Evolutionary conservation across 352 stramenopile genomes (phyloP).

Genomic region (Phytophthora palmivora): DNA sequence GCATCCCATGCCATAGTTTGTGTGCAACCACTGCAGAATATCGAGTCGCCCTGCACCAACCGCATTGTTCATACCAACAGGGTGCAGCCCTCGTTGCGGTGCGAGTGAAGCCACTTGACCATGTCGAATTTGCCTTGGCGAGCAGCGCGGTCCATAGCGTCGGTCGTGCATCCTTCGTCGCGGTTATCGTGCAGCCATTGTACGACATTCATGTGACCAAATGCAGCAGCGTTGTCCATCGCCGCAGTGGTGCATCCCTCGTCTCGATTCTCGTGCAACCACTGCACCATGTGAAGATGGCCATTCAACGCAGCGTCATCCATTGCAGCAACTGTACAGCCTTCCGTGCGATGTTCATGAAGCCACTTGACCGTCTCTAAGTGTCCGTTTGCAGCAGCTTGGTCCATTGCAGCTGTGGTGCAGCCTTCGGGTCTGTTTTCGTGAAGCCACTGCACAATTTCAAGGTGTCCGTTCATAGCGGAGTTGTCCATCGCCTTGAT

Average conservation of each 20-base stretch:
- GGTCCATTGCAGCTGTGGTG: constrained; percentile 27
- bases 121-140: constrained; percentile 42
- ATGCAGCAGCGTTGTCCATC: constrained; percentile 28
- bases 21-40: constrained; percentile 39
- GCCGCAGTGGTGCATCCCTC: constrained; percentile 26
- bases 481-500: constrained; percentile 39
- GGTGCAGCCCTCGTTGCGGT: constrained; percentile 37
- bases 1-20: constrained; percentile 25
- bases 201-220: constrained; percentile 39
- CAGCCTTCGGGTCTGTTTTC: constrained; percentile 26
- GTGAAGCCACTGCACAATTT: constrained; percentile 42
- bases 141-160: constrained; percentile 43
- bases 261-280: constrained; percentile 17
- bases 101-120: constrained; percentile 34
- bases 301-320: constrained; percentile 27
- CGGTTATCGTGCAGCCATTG: constrained; percentile 36
- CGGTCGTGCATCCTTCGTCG: constrained; percentile 27
- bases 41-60: constrained; percentile 30
- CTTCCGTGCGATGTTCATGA: constrained; percentile 41
- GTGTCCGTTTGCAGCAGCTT: constrained; percentile 45
- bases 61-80: constrained; percentile 33
- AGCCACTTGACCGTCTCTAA: constrained; percentile 67
- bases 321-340: constrained; percentile 29
- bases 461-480: constrained; percentile 33
- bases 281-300: constrained; percentile 17